Evolutionary conservation across 306 rosid genomes (phyloP).

Genomic region (Hippophae rhamnoides): DNA sequence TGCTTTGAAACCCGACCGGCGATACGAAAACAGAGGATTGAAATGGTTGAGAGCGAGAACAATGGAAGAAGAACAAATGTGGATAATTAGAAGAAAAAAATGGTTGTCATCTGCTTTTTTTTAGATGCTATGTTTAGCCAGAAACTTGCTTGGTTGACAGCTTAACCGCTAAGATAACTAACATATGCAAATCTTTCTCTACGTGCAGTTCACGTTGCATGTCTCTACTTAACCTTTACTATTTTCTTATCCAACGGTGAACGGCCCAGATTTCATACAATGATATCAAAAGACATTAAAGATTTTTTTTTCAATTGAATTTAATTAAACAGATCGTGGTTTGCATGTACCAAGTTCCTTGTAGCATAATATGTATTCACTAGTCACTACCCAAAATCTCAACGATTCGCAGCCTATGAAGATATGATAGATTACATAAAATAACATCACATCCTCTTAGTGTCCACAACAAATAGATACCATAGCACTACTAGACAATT

Average conservation of each 20-base stretch:
- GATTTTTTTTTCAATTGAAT: too few relatives aligned
- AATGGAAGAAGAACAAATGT: neutral
- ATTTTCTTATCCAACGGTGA: neutral
- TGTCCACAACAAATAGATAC: too few relatives aligned
- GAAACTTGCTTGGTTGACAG: conserved; percentile 3
- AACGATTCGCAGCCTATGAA: too few relatives aligned
- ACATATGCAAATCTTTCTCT: neutral
- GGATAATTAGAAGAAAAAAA: neutral
- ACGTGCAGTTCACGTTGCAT: conserved; percentile 29
- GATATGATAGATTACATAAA: too few relatives aligned
- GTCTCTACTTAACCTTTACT: neutral
- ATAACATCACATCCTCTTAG: too few relatives aligned
- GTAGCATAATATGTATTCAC: too few relatives aligned
- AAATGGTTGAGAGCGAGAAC: neutral
- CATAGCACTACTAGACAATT: too few relatives aligned
- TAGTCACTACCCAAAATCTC: too few relatives aligned
- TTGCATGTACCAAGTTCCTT: too few relatives aligned
- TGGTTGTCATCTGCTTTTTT: neutral
- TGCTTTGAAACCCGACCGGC: neutral
- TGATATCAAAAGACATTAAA: too few relatives aligned
- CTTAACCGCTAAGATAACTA: conserved; percentile 11
- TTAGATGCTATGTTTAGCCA: conserved; percentile 1
- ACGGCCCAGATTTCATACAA: too few relatives aligned
- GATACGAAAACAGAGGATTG: neutral
- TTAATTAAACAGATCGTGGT: too few relatives aligned